Conservation (phyloP, 352 stramenopile species). For the Phytophthora foliorum region DNA sequence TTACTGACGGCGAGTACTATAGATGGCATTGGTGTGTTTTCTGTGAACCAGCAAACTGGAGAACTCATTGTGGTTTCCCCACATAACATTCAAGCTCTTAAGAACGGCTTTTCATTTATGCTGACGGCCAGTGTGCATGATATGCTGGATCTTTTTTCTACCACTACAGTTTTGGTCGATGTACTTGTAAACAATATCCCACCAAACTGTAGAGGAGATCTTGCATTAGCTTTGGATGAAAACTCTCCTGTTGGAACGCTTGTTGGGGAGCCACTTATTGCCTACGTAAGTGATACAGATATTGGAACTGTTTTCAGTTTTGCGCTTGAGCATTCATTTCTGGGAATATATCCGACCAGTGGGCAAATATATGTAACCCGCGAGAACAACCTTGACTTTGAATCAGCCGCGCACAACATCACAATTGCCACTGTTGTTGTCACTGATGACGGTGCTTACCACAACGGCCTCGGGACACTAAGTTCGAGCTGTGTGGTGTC, state of each 20-base stretch:
- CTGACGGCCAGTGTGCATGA: constrained; percentile 27
- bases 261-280: constrained; percentile 20
- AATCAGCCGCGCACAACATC: constrained; percentile 10
- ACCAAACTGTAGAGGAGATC: constrained; percentile 13
- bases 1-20: not conserved
- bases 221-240: constrained; percentile 28
- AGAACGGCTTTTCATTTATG: constrained; percentile 17
- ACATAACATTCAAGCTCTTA: constrained; percentile 20
- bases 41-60: constrained; percentile 27
- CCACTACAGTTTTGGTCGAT: constrained; percentile 10
- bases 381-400: constrained; percentile 39
- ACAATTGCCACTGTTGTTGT: constrained; percentile 33
- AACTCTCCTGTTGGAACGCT: constrained; percentile 26
- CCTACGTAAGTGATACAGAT: constrained; percentile 34
- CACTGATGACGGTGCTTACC: constrained; percentile 41
- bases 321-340: constrained; percentile 37
- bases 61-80: constrained; percentile 18
- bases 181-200: constrained; percentile 29
- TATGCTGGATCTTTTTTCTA: constrained; percentile 3
- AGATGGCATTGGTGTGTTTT: constrained; percentile 29
- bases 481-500: constrained; percentile 36
- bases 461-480: constrained; percentile 34
- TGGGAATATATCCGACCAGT: constrained; percentile 24
- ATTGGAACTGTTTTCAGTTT: constrained; percentile 35
- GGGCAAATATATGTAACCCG: constrained; percentile 41